Conservation (phyloP, 2,329 filamentous ascomycete species). For the Fusarium humuli region DNA sequence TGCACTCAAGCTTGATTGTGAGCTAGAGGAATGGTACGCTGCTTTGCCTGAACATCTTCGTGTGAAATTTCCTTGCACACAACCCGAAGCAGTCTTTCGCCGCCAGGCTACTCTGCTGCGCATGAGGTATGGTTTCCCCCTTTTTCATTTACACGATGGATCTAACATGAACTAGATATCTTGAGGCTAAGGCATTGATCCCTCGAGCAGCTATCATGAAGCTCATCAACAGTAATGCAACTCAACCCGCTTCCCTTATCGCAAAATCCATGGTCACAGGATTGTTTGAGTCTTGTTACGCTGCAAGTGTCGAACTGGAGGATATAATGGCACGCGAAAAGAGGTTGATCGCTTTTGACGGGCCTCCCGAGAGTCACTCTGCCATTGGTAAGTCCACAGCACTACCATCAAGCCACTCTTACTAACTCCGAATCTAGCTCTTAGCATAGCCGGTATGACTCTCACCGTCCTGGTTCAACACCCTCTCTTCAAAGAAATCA, state of each 20-base stretch:
- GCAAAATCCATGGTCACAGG: slow-evolving; percentile 37
- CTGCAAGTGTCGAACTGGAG: slow-evolving; percentile 42
- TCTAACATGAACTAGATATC: slow-evolving; percentile 32
- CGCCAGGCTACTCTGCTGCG: slow-evolving; percentile 42
- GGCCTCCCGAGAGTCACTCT: slow-evolving; percentile 38
- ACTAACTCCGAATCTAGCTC: slow-evolving; percentile 18
- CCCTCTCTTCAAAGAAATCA: slow-evolving; percentile 36
- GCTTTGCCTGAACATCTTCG: slow-evolving; percentile 37
- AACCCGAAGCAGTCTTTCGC: slow-evolving; percentile 36
- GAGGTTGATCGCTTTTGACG: slow-evolving; percentile 36
- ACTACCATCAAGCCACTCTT: too few species aligned
- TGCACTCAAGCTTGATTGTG: slow-evolving; percentile 36
- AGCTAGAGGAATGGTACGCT: slow-evolving; percentile 41
- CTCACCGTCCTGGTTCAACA: slow-evolving; percentile 40
- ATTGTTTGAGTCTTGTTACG: slow-evolving; percentile 37
- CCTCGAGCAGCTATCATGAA: slow-evolving; percentile 42
- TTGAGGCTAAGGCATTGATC: slow-evolving; percentile 41
- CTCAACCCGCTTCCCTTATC: slow-evolving; percentile 23
- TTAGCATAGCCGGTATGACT: slow-evolving; percentile 43
- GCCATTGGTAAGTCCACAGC: slow-evolving; percentile 34
- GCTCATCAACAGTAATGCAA: slow-evolving; percentile 15
- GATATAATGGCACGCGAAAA: slow-evolving; percentile 40
- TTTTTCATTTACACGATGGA: accelerated
- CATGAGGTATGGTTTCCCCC: slow-evolving; percentile 24
- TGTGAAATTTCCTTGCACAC: slow-evolving; percentile 32